These are phyloP conservation scores for Naganishia albida DNA, from an alignment of 1,284 basidiomycete species.

Conservation along the genomic window DNA sequence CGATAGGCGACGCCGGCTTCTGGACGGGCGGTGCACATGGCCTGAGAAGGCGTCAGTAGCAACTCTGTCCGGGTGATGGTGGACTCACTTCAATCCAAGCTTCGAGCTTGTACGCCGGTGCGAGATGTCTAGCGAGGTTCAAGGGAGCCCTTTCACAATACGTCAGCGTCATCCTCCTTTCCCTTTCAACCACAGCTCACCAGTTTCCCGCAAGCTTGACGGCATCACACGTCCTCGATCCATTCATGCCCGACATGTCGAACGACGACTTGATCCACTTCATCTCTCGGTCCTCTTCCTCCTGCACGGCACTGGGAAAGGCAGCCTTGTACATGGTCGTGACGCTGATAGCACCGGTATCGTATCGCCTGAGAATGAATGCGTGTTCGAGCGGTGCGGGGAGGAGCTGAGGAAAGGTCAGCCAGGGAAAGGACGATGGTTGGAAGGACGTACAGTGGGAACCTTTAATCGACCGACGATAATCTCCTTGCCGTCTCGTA, in stretches of 20 bases:
- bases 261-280: conserved; percentile 77
- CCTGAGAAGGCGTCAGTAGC: conserved; percentile 54
- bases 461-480: conserved; percentile 92
- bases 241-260: conserved; percentile 80
- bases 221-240: conserved; percentile 63
- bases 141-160: conserved; percentile 65
- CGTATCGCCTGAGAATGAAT: conserved; percentile 93
- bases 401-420: conserved; percentile 48
- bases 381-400: conserved; percentile 61
- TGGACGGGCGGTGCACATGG: conserved; percentile 72
- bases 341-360: conserved; percentile 91
- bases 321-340: conserved; percentile 98
- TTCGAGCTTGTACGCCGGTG: conserved; percentile 61
- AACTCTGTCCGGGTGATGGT: neutral
- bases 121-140: conserved; percentile 64
- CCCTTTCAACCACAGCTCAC: conserved; percentile 37
- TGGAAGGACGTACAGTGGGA: conserved; percentile 67
- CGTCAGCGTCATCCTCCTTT: neutral
- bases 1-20: conserved; percentile 76
- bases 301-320: conserved; percentile 79
- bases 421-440: conserved; percentile 36
- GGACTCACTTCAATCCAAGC: conserved; percentile 47
- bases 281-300: conserved; percentile 78
- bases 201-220: conserved; percentile 80
- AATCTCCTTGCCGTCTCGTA: conserved; percentile 77